Base-by-base conservation (phyloP, 495 filamentous ascomycete species). In the Neurospora sp. region DNA sequence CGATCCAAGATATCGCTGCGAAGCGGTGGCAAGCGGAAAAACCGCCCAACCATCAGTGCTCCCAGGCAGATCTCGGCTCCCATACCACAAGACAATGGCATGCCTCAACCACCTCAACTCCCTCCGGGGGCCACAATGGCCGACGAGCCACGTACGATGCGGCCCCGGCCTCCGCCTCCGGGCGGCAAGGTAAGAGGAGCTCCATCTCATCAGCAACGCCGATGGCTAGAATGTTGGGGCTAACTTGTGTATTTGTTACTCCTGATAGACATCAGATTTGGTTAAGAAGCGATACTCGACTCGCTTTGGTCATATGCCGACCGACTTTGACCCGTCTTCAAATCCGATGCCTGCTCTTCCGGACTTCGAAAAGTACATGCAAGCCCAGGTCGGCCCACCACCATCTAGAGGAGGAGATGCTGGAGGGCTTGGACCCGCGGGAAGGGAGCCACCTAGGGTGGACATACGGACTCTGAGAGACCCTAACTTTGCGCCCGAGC, bases 221-320 rank as follows among this genome's bases (percentile, higher is more conserved):
- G 38, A 40, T 39, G 45, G 14, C 65, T 20, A 14, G 38, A 39
- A 16, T 59, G 4, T 14, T 31, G 47, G 20, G 69, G 20, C 68
- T 77, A 70, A 77, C 74, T 14, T 2, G 61, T 35, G 12, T 38
- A 3, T 8, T 47, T 27, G 53, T 8, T 37, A 12, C 37, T 35
- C 59, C 18, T 73, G 70, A 53, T 68, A 92, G 83, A 97, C 94
- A 4, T 90, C 93, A 27, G 96, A 99, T 81, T 85, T 98, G 69
- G 96, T 99, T 69, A 98, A 98, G 82, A 86, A 93, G 72, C 86
- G 96, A 71, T 98, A 98, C 81, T 98, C 96, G 20, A 94, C 94
- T 39, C 88, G 94, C 69, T 97, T 97, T 80, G 92, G 92, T 75
- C 88, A 91, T 69, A 82, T 90, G 12, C 92, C 92, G 0, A 77